Evolutionary conservation across 495 filamentous ascomycete species (phyloP), one percentile per base, ranked within the genome.

Genomic region (Glutinoglossum americanum): DNA sequence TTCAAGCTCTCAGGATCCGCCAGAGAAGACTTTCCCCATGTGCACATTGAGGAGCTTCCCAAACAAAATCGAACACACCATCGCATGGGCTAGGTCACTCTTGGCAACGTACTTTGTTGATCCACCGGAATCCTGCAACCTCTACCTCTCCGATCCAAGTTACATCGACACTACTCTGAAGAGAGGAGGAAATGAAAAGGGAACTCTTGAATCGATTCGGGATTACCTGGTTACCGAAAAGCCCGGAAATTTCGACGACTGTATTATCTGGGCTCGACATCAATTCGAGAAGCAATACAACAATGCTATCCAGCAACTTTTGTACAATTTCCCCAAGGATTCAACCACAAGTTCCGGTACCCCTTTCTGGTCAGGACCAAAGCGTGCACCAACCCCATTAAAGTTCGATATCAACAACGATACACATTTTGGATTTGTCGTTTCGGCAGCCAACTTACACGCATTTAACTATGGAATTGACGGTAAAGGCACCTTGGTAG

Each of bases 381-480:
- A 99, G 78, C 87, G 93, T 64, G 93, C 93, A 7, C 93, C 93
- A 10, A 84, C 90, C 58, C 82, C 92, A 62, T 70, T 96, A 61
- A 87, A 84, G 64, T 99, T 99, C 60, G 86, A 93, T 64, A 72
- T 80, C 57, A 71, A 79, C 19, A 94, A 94, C 64, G 73, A 81
- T 17, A 89, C 87, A 21, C 92, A 99, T 67, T 77, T 88, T 60
- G 76, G 76, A 27, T 99, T 95, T 66, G 72, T 97, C 55, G 78
- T 89, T 59, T 85, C 92, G 35, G 92, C 80, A 4, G 87, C 92
- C 26, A 89, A 94, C 66, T 77, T 99, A 25, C 93, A 95, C 65
- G 92, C 89, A 3, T 99, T 92, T 78, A 99, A 99, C 71, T 99
- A 96, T 66, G 85, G 83, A 41, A 93, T 99, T 66, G 89, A 93